A percentile compares a stretch with the other conserved stretches of the same genome.
These are phyloP conservation scores for Phytophthora hybrid DNA, from an alignment of 352 stramenopile genomes.

Conservation along the genomic window DNA sequence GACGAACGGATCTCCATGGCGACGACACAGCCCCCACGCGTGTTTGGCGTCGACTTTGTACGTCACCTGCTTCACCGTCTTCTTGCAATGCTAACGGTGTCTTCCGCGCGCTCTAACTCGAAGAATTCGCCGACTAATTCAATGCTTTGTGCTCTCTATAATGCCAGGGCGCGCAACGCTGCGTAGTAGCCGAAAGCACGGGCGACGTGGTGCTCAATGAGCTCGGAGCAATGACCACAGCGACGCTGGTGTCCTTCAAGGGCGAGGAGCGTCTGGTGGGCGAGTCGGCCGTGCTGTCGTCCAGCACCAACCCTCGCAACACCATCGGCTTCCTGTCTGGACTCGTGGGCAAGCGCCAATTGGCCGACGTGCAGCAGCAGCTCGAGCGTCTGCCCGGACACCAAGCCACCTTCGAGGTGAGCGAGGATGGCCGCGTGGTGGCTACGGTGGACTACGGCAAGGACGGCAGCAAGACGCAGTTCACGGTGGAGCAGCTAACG, in stretches of 20 bases:
- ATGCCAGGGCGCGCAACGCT: constrained; percentile 76
- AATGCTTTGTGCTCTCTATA: constrained; percentile 12
- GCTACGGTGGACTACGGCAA: constrained; percentile 75
- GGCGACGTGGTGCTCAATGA: constrained; percentile 91
- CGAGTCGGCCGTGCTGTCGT: constrained; percentile 85
- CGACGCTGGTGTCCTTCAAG: constrained; percentile 90
- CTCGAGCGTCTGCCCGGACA: constrained; percentile 56
- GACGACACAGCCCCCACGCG: constrained; percentile 36
- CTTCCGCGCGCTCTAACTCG: constrained; percentile 10
- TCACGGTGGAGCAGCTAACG: constrained; percentile 78
- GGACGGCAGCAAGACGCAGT: constrained; percentile 47
- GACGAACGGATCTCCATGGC: constrained; percentile 37
- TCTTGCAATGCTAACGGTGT: constrained; percentile 3
- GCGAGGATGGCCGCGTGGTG: constrained; percentile 43
- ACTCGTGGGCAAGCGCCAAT: constrained; percentile 64
- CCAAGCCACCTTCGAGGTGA: constrained; percentile 53
- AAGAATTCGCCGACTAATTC: constrained; percentile 1
- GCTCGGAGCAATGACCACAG: constrained; percentile 88
- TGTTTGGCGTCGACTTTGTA: constrained; percentile 89
- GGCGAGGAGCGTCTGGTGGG: constrained; percentile 85
- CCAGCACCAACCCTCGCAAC: constrained; percentile 87
- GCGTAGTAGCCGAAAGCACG: constrained; percentile 69
- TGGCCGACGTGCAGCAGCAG: constrained; percentile 52
- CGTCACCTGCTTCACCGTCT: constrained; percentile 20
- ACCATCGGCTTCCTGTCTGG: constrained; percentile 78